These are phyloP conservation scores for Sporothrix dimorphospora DNA, from an alignment of 2,329 filamentous ascomycete genomes.

Conservation along the genomic window DNA sequence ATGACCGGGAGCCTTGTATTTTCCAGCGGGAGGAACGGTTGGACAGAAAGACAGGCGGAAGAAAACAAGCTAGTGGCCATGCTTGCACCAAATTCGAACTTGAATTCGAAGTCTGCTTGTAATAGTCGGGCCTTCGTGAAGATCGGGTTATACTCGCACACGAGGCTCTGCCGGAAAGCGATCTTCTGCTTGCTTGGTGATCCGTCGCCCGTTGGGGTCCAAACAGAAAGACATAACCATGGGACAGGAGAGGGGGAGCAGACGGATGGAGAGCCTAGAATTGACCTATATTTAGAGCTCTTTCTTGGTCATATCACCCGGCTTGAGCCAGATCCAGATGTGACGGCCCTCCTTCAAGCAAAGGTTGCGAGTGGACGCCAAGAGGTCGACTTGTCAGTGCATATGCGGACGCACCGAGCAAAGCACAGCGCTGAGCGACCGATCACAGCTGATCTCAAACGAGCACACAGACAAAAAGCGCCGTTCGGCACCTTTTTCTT, in stretches of 20 bases:
- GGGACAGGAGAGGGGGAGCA: slow-evolving; percentile 7
- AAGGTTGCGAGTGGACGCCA: not conserved
- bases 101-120: not conserved
- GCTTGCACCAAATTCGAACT: not conserved
- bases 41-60: not conserved
- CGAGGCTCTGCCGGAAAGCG: not conserved
- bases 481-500: not conserved
- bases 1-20: slow-evolving; percentile 6
- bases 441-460: slow-evolving; percentile 1
- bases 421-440: not conserved
- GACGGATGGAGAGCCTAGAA: not conserved
- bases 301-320: not conserved
- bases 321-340: not conserved
- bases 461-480: not conserved
- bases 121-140: not conserved
- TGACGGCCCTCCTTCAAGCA: not conserved
- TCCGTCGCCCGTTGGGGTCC: not conserved
- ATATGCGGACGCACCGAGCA: not conserved
- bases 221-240: not conserved
- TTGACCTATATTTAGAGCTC: not conserved
- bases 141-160: not conserved
- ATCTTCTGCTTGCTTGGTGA: not conserved
- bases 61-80: not conserved
- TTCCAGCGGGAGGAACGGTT: not conserved
- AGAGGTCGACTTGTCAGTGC: not conserved